Evolutionary conservation across 2,329 filamentous ascomycete genomes (phyloP).

Genomic region (Pezicula carpinea): DNA sequence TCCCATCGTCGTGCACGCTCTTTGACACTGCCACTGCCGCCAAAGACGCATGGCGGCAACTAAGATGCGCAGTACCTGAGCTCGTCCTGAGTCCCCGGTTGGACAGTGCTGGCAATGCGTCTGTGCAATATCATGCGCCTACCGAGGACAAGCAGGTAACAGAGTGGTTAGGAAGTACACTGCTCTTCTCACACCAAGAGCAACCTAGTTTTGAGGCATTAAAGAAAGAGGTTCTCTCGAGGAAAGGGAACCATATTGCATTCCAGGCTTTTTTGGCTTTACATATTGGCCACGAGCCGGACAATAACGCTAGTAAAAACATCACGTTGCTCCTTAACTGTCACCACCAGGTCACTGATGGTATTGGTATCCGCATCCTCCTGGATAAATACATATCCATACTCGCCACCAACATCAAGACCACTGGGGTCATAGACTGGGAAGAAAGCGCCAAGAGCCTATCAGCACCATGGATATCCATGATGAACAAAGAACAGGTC

Average conservation of each 20-base stretch:
- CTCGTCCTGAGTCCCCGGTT: slow-evolving; percentile 2
- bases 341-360: slow-evolving; percentile 20
- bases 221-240: slow-evolving; percentile 2
- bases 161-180: slow-evolving; percentile 6
- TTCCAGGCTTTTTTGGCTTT: slow-evolving; percentile 10
- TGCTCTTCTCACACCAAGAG: not conserved
- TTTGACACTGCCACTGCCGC: slow-evolving; percentile 1
- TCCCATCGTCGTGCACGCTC: not conserved
- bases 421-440: slow-evolving; percentile 6
- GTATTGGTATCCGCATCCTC: slow-evolving; percentile 18
- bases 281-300: not conserved
- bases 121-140: slow-evolving; percentile 9
- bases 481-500: slow-evolving; percentile 12
- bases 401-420: slow-evolving; percentile 1
- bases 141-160: slow-evolving; percentile 1
- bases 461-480: slow-evolving; percentile 15
- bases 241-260: slow-evolving; percentile 2
- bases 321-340: slow-evolving; percentile 16
- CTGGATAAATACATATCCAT: slow-evolving; percentile 14
- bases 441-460: slow-evolving; percentile 11
- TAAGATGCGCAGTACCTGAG: slow-evolving; percentile 14
- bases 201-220: slow-evolving; percentile 7
- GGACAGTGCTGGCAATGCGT: slow-evolving; percentile 1
- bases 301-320: not conserved
- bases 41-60: slow-evolving; percentile 8